These are phyloP conservation scores for Mycena polygramma DNA, from an alignment of 768 basidiomycete species.

Conservation along the genomic window DNA sequence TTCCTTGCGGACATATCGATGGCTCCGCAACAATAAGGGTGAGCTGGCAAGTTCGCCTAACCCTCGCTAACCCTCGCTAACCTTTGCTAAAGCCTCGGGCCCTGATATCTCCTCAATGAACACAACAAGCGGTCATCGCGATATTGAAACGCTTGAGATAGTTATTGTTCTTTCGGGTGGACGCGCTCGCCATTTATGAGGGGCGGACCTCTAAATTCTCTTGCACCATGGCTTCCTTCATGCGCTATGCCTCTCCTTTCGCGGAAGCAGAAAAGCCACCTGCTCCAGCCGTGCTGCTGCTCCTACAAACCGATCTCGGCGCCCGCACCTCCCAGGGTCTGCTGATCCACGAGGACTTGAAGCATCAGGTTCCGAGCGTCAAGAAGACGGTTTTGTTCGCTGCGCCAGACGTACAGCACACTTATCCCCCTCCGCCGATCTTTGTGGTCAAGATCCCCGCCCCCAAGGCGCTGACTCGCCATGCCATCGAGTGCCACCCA, in stretches of 20 bases:
- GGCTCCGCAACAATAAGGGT: too few species aligned
- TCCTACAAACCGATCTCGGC: constrained; percentile 27
- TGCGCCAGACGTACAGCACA: neutral
- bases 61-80: too few species aligned
- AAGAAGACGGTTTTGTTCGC: constrained; percentile 23
- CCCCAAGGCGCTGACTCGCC: neutral
- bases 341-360: constrained; percentile 31
- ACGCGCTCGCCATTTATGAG: too few species aligned
- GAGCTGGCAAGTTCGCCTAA: too few species aligned
- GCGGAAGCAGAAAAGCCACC: constrained; percentile 27
- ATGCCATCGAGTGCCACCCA: constrained; percentile 3
- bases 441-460: constrained; percentile 4
- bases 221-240: constrained; percentile 21
- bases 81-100: too few species aligned
- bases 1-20: constrained; percentile 12
- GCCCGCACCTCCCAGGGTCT: constrained; percentile 19
- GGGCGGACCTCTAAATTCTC: constrained; percentile 7
- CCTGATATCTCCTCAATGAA: too few species aligned
- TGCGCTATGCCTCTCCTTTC: constrained; percentile 26
- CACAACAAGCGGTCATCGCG: neutral
- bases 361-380: neutral
- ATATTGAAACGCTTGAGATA: constrained; percentile 15
- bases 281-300: constrained; percentile 27
- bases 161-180: neutral
- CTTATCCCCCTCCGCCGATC: constrained; percentile 30